These are phyloP conservation scores for Luffa acutangula DNA, from an alignment of 306 rosid species.

Conservation along the genomic window DNA sequence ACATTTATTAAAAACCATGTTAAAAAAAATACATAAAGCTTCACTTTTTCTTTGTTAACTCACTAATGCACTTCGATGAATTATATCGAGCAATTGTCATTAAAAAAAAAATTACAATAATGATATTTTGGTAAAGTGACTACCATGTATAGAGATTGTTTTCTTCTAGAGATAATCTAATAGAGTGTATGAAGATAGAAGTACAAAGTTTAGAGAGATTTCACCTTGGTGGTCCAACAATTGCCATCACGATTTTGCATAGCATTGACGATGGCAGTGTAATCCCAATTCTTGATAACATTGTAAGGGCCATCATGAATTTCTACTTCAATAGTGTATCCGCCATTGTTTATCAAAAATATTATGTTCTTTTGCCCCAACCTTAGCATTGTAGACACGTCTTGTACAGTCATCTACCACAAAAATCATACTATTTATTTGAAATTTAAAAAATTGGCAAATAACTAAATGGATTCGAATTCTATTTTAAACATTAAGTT, in stretches of 20 bases:
- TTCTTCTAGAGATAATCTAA: not conserved
- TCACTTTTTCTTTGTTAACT: too few species aligned
- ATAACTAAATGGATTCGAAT: not conserved
- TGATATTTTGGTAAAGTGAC: too few species aligned
- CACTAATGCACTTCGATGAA: too few species aligned
- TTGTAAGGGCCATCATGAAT: conserved; percentile 90
- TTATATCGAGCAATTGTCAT: too few species aligned
- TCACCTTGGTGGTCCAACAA: not conserved
- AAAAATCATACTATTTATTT: not conserved
- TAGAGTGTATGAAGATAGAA: not conserved
- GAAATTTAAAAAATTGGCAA: too few species aligned
- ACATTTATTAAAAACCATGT: not conserved
- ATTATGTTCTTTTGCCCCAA: conserved; percentile 46
- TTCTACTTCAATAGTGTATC: conserved; percentile 42
- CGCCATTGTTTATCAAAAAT: conserved; percentile 38
- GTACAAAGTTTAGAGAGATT: not conserved
- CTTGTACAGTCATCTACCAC: not conserved
- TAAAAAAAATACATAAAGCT: not conserved
- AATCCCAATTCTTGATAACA: conserved; percentile 88
- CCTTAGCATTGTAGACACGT: not conserved
- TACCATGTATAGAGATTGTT: too few species aligned
- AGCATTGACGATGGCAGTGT: conserved; percentile 68
- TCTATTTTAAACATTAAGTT: not conserved
- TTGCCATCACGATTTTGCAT: conserved; percentile 30
- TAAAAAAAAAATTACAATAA: too few species aligned